Base-by-base conservation (phyloP, 352 stramenopile genomes). In the Pythium apleroticum region DNA sequence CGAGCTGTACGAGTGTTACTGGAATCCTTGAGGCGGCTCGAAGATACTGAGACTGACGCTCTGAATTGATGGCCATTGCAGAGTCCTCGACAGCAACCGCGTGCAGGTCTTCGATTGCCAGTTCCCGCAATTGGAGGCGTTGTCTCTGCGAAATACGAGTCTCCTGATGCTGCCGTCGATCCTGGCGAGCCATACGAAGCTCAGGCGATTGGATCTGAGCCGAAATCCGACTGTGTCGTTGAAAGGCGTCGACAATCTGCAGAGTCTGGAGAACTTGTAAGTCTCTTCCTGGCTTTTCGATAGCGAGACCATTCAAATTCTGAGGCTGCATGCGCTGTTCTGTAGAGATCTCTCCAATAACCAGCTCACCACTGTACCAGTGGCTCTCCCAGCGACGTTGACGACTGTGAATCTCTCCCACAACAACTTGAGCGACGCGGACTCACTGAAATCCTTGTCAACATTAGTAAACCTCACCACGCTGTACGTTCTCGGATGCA, bases 161-260 rank as follows among this genome's bases (percentile, higher is more conserved):
- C 63, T 78, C 0, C 28, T 37, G 5, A 50, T 25, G 0, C 59
- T 77, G 24, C 71, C 74, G 1, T 45, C 53, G 0, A 24, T 56
- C 9, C 57, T 81, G 15, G 66, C 60, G 11, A 31, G 59, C 12
- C 45, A 72, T 10, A 37, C 25, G n/a, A 63, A 54, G 22, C 65
- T 81, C 5, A 35, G 22, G 8, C 59, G 15, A 2, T 52, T 81
- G 0, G 33, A 66, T 1, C 49, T 81, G 4, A 72, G 63, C 17
- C 30, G 28, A 1, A 81, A 78, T 30, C 61, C 68, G 1, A 45
- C 55, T 9, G 50, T 67, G 22, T 67, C 60, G n/a, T 49, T 48
- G 4, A 63, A 63, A 4, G 54, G 25, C 1, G 53, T 69, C 19
- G n/a, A 31, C 24, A 54, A n/a, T 1, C 31, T 69, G 14, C 62